These are phyloP conservation scores for Coniella vitis DNA, from an alignment of 2,329 filamentous ascomycete species.

Conservation along the genomic window DNA sequence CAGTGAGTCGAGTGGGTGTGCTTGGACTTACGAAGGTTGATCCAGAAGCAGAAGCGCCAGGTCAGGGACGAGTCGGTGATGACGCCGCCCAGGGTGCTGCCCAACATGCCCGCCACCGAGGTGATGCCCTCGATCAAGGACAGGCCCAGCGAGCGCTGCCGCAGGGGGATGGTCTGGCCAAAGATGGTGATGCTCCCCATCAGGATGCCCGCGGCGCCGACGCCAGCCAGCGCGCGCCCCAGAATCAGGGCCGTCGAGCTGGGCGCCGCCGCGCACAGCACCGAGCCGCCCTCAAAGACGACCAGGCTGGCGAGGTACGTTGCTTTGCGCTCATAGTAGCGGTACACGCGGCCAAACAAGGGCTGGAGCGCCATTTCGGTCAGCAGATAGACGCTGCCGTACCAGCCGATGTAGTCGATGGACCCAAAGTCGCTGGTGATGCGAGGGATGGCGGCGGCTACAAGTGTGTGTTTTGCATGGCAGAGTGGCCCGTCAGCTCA, in stretches of 20 bases:
- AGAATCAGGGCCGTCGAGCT: slow-evolving; percentile 7
- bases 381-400: slow-evolving; percentile 4
- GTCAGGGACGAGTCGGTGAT: slow-evolving; percentile 9
- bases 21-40: slow-evolving; percentile 7
- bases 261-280: slow-evolving; percentile 5
- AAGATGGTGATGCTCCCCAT: slow-evolving; percentile 4
- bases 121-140: slow-evolving; percentile 4
- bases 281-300: slow-evolving; percentile 4
- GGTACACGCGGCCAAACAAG: slow-evolving; percentile 5
- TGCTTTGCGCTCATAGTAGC: slow-evolving; percentile 6
- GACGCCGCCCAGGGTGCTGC: slow-evolving; percentile 2
- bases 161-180: slow-evolving; percentile 4
- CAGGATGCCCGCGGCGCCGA: slow-evolving; percentile 1
- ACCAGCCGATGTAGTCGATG: slow-evolving; percentile 8
- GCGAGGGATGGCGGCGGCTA: slow-evolving; percentile 4
- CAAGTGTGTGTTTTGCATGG: too few species aligned
- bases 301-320: slow-evolving; percentile 1
- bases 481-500: too few species aligned
- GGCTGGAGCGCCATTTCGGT: slow-evolving; percentile 6
- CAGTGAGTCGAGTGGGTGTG: not conserved
- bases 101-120: slow-evolving; percentile 9
- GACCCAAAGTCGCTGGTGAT: slow-evolving; percentile 8
- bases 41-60: slow-evolving; percentile 12
- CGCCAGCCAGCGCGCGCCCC: slow-evolving; percentile 3
- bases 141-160: slow-evolving; percentile 2